A percentile compares a stretch with the other conserved stretches of the same genome.
Conservation (phyloP, 169 alveolate species). For the Cryptosporidium meleagridis region DNA sequence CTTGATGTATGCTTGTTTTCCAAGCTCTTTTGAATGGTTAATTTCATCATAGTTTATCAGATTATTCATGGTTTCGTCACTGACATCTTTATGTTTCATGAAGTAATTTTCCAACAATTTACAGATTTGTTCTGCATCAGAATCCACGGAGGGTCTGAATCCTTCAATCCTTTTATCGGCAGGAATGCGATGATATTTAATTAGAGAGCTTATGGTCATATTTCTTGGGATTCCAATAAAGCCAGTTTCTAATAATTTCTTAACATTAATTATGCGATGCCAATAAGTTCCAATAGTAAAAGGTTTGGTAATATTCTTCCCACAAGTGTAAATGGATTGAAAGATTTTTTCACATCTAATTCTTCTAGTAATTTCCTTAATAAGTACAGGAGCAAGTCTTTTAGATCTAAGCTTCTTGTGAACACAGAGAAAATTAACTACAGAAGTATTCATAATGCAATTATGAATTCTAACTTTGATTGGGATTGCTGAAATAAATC, state of each 20-base stretch:
- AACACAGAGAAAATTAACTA: slow-evolving; percentile 97
- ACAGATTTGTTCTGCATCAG: slow-evolving; percentile 82
- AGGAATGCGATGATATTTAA: slow-evolving; percentile 88
- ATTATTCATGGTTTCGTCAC: slow-evolving; percentile 71
- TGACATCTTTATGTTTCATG: slow-evolving; percentile 84
- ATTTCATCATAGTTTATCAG: slow-evolving; percentile 77
- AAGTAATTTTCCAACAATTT: slow-evolving; percentile 90
- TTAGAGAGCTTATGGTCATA: slow-evolving; percentile 91
- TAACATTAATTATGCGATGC: slow-evolving; percentile 86
- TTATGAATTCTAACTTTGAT: slow-evolving; percentile 86
- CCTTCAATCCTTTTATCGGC: slow-evolving; percentile 80
- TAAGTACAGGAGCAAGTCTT: slow-evolving; percentile 90
- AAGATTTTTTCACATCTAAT: slow-evolving; percentile 92
- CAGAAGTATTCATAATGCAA: slow-evolving; percentile 88
- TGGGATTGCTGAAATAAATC: slow-evolving; percentile 96
- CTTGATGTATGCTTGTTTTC: slow-evolving; percentile 32
- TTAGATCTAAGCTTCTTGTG: slow-evolving; percentile 96
- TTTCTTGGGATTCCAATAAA: slow-evolving; percentile 86
- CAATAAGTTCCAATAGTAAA: slow-evolving; percentile 89
- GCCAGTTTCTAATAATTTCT: slow-evolving; percentile 82
- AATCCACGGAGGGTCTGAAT: slow-evolving; percentile 57
- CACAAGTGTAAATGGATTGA: slow-evolving; percentile 98
- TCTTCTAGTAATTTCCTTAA: slow-evolving; percentile 97
- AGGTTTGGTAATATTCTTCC: slow-evolving; percentile 95
- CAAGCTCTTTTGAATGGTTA: slow-evolving; percentile 5